phyloP scores from a whole-genome alignment of 2,329 filamentous ascomycete species.

The Leptographium flavum region DNA sequence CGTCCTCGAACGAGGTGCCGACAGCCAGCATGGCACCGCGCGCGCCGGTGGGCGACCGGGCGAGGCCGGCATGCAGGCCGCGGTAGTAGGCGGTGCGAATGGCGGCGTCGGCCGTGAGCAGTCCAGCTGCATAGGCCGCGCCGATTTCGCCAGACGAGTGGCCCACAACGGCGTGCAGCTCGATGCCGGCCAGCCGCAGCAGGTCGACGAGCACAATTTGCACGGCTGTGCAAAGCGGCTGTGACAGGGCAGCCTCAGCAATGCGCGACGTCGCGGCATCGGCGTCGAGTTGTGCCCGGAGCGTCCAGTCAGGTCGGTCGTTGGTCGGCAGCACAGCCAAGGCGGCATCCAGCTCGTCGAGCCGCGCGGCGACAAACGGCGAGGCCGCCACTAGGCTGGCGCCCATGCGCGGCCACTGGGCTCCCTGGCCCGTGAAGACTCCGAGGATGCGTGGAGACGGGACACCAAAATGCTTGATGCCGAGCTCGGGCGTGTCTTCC shows the following conservation, averaged over 20 bases:
- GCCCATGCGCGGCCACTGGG: slow-evolving; percentile 11
- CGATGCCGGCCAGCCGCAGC: slow-evolving; percentile 13
- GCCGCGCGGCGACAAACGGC: not conserved
- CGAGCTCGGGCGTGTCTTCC: not conserved
- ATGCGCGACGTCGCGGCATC: slow-evolving; percentile 3
- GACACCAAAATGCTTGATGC: not conserved
- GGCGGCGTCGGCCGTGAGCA: slow-evolving; percentile 11
- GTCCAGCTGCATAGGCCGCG: slow-evolving; percentile 16
- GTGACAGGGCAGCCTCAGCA: slow-evolving; percentile 9
- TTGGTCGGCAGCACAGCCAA: not conserved
- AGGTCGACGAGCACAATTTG: slow-evolving; percentile 19
- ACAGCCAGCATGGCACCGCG: not conserved
- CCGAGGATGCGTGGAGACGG: not conserved
- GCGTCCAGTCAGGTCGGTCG: slow-evolving; percentile 2
- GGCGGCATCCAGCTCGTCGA: not conserved
- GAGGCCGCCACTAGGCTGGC: not conserved
- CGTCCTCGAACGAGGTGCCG: slow-evolving; percentile 15
- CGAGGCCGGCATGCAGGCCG: slow-evolving; percentile 1
- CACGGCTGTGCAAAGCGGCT: slow-evolving; percentile 17
- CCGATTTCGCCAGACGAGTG: slow-evolving; percentile 23
- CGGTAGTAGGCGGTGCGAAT: slow-evolving; percentile 13
- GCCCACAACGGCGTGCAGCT: slow-evolving; percentile 15
- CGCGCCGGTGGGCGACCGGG: not conserved
- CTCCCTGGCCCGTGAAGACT: slow-evolving; percentile 15
- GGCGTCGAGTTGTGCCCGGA: slow-evolving; percentile 4